phyloP scores from a whole-genome alignment of 352 stramenopile species.

The Phytophthora melonis region DNA sequence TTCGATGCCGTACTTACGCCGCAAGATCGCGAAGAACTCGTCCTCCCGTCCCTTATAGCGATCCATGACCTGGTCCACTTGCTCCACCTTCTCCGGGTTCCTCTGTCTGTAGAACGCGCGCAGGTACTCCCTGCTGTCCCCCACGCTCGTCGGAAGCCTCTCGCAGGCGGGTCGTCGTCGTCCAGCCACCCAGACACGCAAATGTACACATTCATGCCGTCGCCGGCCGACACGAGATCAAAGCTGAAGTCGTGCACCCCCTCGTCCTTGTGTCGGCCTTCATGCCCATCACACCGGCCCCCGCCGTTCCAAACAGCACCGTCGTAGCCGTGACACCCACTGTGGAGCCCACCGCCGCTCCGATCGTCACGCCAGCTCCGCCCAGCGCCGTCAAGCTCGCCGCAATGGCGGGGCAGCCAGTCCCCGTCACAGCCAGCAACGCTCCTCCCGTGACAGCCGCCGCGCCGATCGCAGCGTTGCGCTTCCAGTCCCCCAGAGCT shows the following conservation, averaged over 20 bases:
- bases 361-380: conserved; percentile 69
- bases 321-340: conserved; percentile 75
- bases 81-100: conserved; percentile 79
- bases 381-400: conserved; percentile 67
- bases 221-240: conserved; percentile 78
- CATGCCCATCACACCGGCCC: conserved; percentile 79
- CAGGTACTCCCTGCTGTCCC: conserved; percentile 82
- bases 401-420: conserved; percentile 69
- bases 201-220: conserved; percentile 92
- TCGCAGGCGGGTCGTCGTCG: conserved; percentile 64
- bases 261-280: conserved; percentile 82
- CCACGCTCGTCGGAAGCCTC: conserved; percentile 80
- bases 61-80: conserved; percentile 84
- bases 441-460: conserved; percentile 77
- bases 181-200: conserved; percentile 88
- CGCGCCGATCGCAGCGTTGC: conserved; percentile 75
- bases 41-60: conserved; percentile 87
- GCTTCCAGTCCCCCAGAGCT: conserved; percentile 78
- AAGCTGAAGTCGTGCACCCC: conserved; percentile 87
- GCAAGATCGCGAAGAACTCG: conserved; percentile 82
- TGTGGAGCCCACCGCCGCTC: conserved; percentile 60
- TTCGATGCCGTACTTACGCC: conserved; percentile 68
- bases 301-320: conserved; percentile 83
- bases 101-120: conserved; percentile 74
- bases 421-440: conserved; percentile 77